A percentile compares a stretch with the other conserved stretches of the same genome.
Conservation (phyloP, 1,284 basidiomycete species). For the Apiotrichum siamense region DNA sequence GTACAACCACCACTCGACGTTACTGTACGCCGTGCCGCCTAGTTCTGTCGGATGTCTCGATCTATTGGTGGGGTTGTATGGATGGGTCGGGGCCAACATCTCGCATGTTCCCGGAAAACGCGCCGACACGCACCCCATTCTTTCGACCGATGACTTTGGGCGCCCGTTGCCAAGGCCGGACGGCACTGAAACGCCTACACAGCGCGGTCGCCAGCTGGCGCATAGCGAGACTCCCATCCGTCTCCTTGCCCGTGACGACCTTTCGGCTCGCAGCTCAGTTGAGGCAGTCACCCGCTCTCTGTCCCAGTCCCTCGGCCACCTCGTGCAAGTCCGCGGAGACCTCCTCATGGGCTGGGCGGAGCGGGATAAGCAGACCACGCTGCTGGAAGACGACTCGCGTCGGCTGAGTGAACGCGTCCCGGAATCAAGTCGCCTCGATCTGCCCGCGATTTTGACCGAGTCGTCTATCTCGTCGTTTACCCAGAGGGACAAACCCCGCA, state of each 20-base stretch:
- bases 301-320: constrained; percentile 27
- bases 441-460: background rate
- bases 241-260: constrained; percentile 17
- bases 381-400: constrained; percentile 27
- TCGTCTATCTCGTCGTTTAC: background rate
- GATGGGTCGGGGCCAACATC: constrained; percentile 38
- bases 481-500: constrained; percentile 14
- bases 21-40: constrained; percentile 44
- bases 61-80: constrained; percentile 39
- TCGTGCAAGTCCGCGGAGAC: constrained; percentile 26
- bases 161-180: background rate
- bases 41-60: constrained; percentile 42
- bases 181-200: constrained; percentile 15
- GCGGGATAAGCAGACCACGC: constrained; percentile 28
- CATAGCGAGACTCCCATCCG: constrained; percentile 19
- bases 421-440: constrained; percentile 2
- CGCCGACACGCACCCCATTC: constrained; percentile 13
- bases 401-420: constrained; percentile 8
- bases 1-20: constrained; percentile 43
- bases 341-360: constrained; percentile 35
- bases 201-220: constrained; percentile 15
- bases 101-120: constrained; percentile 19
- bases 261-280: constrained; percentile 6
- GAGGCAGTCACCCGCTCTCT: constrained; percentile 26
- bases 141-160: constrained; percentile 10